Conservation (phyloP, 495 filamentous ascomycete genomes). For the Daldinia vernicosa region DNA sequence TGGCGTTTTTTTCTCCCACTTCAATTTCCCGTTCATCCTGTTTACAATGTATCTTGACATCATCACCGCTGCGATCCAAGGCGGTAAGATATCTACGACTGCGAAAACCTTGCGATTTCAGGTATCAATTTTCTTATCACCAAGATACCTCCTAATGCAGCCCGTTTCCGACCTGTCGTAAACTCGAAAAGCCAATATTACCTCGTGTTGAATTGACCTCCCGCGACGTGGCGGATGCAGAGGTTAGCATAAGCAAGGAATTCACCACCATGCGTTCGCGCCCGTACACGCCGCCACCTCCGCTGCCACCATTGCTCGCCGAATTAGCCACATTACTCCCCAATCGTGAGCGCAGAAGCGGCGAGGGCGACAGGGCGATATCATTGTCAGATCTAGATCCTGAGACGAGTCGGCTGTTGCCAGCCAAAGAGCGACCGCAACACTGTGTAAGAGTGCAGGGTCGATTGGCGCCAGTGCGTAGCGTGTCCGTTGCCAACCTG, state of each 20-base stretch:
- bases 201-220: background rate
- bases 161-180: background rate
- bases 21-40: background rate
- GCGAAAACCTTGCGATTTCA: background rate
- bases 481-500: constrained; percentile 44
- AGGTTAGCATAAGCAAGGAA: background rate
- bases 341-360: constrained; percentile 52
- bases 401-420: constrained; percentile 51
- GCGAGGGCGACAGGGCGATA: constrained; percentile 39
- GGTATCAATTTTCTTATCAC: background rate
- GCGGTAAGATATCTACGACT: background rate
- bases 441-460: constrained; percentile 52
- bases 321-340: constrained; percentile 60
- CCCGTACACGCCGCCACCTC: constrained; percentile 48
- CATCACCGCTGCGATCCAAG: constrained; percentile 1
- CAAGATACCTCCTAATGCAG: background rate
- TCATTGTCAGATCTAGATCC: constrained; percentile 57
- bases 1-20: background rate
- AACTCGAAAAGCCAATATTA: background rate
- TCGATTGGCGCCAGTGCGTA: constrained; percentile 47
- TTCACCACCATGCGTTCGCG: constrained; percentile 48
- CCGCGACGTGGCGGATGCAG: background rate
- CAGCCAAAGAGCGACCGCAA: constrained; percentile 36
- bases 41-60: constrained; percentile 2
- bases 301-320: constrained; percentile 51